A percentile compares a stretch with the other conserved stretches of the same genome.
These are phyloP conservation scores for Berberis vulgaris DNA, from an alignment of 164 flowering plant genomes.

Conservation along the genomic window DNA sequence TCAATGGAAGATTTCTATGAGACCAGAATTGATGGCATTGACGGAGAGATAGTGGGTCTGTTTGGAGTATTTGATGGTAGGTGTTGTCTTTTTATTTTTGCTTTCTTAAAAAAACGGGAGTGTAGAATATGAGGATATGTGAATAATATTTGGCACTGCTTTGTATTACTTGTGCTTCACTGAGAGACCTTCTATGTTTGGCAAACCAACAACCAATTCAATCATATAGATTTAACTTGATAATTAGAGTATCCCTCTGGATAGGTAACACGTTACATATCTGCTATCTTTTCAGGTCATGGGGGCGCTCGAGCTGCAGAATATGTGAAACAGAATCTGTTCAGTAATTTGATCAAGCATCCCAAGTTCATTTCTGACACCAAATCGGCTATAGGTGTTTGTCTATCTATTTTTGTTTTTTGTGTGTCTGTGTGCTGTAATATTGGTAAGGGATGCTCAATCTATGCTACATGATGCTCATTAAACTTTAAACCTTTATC, in stretches of 20 bases:
- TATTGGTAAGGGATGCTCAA: background rate
- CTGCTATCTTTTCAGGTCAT: constrained; percentile 50
- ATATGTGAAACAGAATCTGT: constrained; percentile 87
- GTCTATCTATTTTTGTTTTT: background rate
- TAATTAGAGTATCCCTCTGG: background rate
- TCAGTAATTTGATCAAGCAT: constrained; percentile 85
- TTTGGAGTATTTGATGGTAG: constrained; percentile 98
- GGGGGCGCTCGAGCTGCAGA: constrained; percentile 99
- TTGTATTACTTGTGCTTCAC: too few species aligned
- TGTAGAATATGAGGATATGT: too few species aligned
- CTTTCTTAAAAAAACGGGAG: background rate
- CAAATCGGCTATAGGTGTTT: constrained; percentile 83
- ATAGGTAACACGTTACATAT: background rate
- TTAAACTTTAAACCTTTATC: background rate
- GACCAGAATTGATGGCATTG: constrained; percentile 86
- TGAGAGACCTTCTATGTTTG: too few species aligned
- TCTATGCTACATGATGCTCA: background rate
- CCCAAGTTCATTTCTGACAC: constrained; percentile 93
- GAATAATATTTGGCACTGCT: too few species aligned
- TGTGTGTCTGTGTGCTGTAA: background rate
- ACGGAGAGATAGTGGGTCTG: constrained; percentile 91
- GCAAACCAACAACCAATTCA: too few species aligned
- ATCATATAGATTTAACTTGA: too few species aligned
- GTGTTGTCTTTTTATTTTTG: background rate
- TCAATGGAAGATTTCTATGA: constrained; percentile 99